Evolutionary conservation across 2,329 filamentous ascomycete species (phyloP).

Genomic region (Dactylellina drechsleri): DNA sequence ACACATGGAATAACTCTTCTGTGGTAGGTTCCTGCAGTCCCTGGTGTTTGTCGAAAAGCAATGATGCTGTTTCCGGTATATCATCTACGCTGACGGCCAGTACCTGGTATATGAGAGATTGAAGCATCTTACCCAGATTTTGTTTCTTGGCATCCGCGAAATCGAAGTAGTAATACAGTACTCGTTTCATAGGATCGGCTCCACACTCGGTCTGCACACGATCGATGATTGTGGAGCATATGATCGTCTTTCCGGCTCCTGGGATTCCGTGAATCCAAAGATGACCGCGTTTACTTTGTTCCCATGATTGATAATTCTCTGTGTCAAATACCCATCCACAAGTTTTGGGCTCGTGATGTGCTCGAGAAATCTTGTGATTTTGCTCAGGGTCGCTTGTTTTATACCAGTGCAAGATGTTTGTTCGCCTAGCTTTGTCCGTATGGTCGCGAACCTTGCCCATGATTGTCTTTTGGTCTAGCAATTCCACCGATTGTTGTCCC

Average conservation of each 20-base stretch:
- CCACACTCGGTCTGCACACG: conserved; percentile 1
- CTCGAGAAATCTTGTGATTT: conserved; percentile 29
- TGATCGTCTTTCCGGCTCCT: conserved; percentile 42
- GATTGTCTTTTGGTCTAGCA: background rate
- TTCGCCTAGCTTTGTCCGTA: conserved; percentile 11
- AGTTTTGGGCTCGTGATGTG: conserved; percentile 15
- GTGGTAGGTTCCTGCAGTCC: conserved; percentile 21
- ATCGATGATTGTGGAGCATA: conserved; percentile 44
- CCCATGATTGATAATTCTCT: conserved; percentile 28
- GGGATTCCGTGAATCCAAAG: conserved; percentile 46
- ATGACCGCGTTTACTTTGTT: background rate
- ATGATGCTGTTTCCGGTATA: conserved; percentile 15
- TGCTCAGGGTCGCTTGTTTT: conserved; percentile 49
- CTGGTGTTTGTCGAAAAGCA: conserved; percentile 27
- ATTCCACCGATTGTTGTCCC: conserved; percentile 5
- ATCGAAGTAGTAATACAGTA: conserved; percentile 45
- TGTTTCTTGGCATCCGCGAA: conserved; percentile 38
- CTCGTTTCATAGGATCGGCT: background rate
- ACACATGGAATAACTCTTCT: conserved; percentile 26
- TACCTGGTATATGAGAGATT: conserved; percentile 35
- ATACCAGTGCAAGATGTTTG: conserved; percentile 35
- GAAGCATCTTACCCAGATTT: conserved; percentile 20
- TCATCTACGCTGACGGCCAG: background rate
- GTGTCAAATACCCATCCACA: conserved; percentile 29
- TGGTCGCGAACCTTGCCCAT: conserved; percentile 12